These are phyloP conservation scores for Lachnellula arida DNA, from an alignment of 2,329 filamentous ascomycete genomes.

Conservation along the genomic window DNA sequence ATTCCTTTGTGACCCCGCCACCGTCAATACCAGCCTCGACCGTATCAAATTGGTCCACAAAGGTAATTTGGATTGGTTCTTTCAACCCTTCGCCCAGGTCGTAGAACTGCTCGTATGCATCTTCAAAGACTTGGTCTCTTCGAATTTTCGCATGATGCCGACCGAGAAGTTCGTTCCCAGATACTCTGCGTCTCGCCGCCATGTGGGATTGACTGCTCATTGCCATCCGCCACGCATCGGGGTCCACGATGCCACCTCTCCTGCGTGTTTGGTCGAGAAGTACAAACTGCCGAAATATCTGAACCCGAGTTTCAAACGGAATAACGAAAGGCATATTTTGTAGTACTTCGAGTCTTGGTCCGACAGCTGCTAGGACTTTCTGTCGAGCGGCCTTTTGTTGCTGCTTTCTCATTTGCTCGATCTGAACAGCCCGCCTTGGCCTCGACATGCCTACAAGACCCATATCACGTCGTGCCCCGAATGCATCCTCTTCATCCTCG, in stretches of 20 bases:
- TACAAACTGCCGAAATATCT: conserved; percentile 94
- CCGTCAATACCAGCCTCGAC: conserved; percentile 93
- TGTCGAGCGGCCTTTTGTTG: conserved; percentile 64
- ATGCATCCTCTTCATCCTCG: conserved; percentile 35
- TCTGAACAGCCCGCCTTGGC: conserved; percentile 55
- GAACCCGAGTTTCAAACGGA: conserved; percentile 84
- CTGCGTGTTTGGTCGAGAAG: conserved; percentile 71
- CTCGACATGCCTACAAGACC: conserved; percentile 52
- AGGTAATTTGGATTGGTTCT: conserved; percentile 94
- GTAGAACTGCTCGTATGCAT: conserved; percentile 83
- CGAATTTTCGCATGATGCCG: conserved; percentile 76
- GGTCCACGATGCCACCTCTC: conserved; percentile 66
- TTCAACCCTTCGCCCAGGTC: conserved; percentile 76
- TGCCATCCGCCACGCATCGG: conserved; percentile 68
- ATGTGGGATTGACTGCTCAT: conserved; percentile 41
- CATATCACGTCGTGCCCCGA: conserved; percentile 28
- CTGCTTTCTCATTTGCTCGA: conserved; percentile 59
- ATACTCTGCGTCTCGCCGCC: conserved; percentile 10
- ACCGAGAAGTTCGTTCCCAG: conserved; percentile 38
- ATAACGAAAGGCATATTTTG: conserved; percentile 97
- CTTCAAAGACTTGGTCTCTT: conserved; percentile 74
- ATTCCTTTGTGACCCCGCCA: conserved; percentile 95
- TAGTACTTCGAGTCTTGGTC: conserved; percentile 82
- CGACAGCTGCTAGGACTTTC: conserved; percentile 71
- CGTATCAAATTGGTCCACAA: conserved; percentile 84